Evolutionary conservation across 2,329 filamentous ascomycete species (phyloP), one percentile per base, ranked within the genome.

Genomic region (Chaetoscypha palmicola): DNA sequence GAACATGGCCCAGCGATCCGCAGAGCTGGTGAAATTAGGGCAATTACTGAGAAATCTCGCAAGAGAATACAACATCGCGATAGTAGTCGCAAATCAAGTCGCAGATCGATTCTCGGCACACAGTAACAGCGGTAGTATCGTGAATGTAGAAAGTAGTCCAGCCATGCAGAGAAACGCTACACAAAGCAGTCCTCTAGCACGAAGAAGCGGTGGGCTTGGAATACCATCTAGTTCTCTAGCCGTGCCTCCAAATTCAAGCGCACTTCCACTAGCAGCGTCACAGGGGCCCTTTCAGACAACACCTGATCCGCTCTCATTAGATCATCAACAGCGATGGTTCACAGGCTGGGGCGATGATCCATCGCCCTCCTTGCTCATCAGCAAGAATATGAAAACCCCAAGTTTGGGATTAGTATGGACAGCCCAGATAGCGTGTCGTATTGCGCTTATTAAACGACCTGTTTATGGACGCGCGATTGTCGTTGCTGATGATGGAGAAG

Each of bases 11-110:
- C 79, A 80, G 30, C 79, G 92, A 49, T 82, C 83, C 51, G 72
- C 77, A 39, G 86, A 94, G 59, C 77, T 98, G 40, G 74, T 87
- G 12, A 80, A 81, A 22, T 69, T 95, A 2, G 86, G 91, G 26
- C 76, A 81, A 31, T 70, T 87, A 39, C 71, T 98, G 17, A 79
- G 89, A 26, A 75, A 82, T 30, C 68, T 97, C 1, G 92, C 92
- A 1, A 76, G 77, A 28, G 76, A 74, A 32, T 71, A 94, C 58
- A 73, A 83, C 52, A 70, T 96, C 35, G 90, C 89, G 19, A 74
- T 98, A 21, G 89, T 98, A 1, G 85, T 96, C 2, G 86, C 91
- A 4, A 98, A 98, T 61, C 92, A 98, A 64, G 91, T 98, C 22
- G 86, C 87, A 4, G 92, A 98, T 66, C 82, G 89, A 3, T 94